Conservation (phyloP, 2,329 filamentous ascomycete genomes). For the Fusarium dimerum region DNA sequence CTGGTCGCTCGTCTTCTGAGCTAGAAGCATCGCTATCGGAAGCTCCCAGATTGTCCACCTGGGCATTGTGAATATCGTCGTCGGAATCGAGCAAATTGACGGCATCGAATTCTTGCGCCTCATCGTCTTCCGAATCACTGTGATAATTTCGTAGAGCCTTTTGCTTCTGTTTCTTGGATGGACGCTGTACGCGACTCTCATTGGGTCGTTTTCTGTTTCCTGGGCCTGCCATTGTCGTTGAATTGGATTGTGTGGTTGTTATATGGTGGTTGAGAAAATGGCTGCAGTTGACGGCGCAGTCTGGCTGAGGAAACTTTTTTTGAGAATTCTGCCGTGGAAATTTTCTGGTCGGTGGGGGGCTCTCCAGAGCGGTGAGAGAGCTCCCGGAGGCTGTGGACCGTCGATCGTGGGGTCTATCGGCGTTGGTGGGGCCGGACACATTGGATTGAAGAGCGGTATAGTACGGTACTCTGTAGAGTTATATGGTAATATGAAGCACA, state of each 20-base stretch:
- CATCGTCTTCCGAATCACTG: constrained; percentile 52
- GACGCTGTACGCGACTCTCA: constrained; percentile 38
- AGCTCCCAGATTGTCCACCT: constrained; percentile 49
- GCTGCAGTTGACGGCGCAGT: constrained; percentile 11
- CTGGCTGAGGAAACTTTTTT: constrained; percentile 26
- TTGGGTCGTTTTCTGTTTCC: constrained; percentile 36
- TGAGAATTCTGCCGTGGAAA: constrained; percentile 30
- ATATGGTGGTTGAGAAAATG: constrained; percentile 1
- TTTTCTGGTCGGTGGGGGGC: constrained; percentile 28
- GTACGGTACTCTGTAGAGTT: no score
- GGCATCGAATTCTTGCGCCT: constrained; percentile 47
- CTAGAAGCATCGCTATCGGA: constrained; percentile 39
- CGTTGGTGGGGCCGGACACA: constrained; percentile 3
- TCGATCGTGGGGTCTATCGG: background rate
- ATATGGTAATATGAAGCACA: no score
- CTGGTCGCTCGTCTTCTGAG: constrained; percentile 38
- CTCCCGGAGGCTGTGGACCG: constrained; percentile 11
- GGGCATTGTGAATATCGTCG: constrained; percentile 56
- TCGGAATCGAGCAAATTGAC: constrained; percentile 59
- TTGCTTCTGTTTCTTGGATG: constrained; percentile 55
- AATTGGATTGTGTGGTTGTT: constrained; percentile 6
- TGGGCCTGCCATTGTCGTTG: constrained; percentile 35
- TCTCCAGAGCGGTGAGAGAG: constrained; percentile 30
- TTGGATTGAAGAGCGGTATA: no score
- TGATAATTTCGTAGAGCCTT: constrained; percentile 50